A percentile compares a stretch with the other conserved stretches of the same genome.
Evolutionary conservation across 371 early-diverging fungal genomes (phyloP).

Genomic region (Mucor irregularis): DNA sequence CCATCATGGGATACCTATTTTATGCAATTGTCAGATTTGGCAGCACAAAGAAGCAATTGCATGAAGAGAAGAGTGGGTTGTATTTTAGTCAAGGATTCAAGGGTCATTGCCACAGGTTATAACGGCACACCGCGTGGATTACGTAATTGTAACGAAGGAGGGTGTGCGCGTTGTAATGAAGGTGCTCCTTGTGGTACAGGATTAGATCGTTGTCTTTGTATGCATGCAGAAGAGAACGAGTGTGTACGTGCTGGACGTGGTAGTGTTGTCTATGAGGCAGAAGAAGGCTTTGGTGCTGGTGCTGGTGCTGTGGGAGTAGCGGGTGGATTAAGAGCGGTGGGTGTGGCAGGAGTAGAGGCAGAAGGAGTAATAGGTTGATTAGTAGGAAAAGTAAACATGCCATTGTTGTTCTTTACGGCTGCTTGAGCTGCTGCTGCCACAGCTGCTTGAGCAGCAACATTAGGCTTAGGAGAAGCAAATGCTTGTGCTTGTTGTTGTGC

Average conservation of each 20-base stretch:
- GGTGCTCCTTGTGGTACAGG: slow-evolving; percentile 74
- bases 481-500: neutral
- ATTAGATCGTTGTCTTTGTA: slow-evolving; percentile 91
- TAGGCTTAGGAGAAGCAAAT: slow-evolving; percentile 6
- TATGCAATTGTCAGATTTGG: slow-evolving; percentile 93
- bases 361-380: slow-evolving; percentile 7
- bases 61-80: slow-evolving; percentile 99
- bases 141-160: slow-evolving; percentile 93
- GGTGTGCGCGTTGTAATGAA: slow-evolving; percentile 95
- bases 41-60: slow-evolving; percentile 84
- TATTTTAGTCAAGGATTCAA: slow-evolving; percentile 86
- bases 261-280: slow-evolving; percentile 62
- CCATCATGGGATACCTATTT: slow-evolving; percentile 98
- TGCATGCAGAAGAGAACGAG: slow-evolving; percentile 99
- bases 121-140: slow-evolving; percentile 96
- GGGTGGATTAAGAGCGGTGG: too few relatives aligned
- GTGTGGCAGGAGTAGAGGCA: slow-evolving; percentile 14
- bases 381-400: slow-evolving; percentile 22
- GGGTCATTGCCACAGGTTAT: slow-evolving; percentile 96
- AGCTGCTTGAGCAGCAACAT: slow-evolving; percentile 19
- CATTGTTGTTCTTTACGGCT: slow-evolving; percentile 11
- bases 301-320: slow-evolving; percentile 10
- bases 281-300: slow-evolving; percentile 17
- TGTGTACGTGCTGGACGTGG: slow-evolving; percentile 92
- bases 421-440: slow-evolving; percentile 22